phyloP scores from a whole-genome alignment of 441 rosid genomes.

The Erodium chrysanthum region DNA sequence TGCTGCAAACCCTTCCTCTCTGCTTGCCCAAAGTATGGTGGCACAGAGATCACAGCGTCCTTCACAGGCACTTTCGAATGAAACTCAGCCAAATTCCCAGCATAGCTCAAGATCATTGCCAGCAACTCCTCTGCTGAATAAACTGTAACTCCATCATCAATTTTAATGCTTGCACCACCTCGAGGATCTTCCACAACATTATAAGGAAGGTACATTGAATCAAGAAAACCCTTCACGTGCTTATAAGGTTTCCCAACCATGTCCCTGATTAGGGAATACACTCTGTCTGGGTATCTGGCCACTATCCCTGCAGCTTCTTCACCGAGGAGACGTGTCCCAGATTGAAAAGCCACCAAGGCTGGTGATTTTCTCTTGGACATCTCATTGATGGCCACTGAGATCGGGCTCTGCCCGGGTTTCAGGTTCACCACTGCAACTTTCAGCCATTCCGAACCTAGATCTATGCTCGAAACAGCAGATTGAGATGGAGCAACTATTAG shows the following conservation, averaged over 20 bases:
- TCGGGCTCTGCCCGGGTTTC: conserved; percentile 81
- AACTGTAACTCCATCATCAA: conserved; percentile 39
- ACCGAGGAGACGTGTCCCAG: conserved; percentile 58
- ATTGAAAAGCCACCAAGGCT: conserved; percentile 68
- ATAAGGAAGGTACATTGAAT: conserved; percentile 62
- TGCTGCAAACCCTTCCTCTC: conserved; percentile 74
- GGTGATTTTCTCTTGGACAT: conserved; percentile 97
- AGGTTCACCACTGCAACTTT: conserved; percentile 86
- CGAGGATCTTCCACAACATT: conserved; percentile 61
- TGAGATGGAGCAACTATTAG: conserved; percentile 32
- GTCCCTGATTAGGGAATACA: conserved; percentile 66
- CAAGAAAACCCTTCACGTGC: conserved; percentile 44
- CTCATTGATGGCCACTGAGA: conserved; percentile 84
- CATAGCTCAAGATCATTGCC: conserved; percentile 69
- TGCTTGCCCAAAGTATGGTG: conserved; percentile 88
- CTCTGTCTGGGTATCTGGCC: conserved; percentile 76
- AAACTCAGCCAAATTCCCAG: conserved; percentile 58
- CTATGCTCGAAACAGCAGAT: conserved; percentile 79
- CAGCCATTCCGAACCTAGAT: conserved; percentile 89
- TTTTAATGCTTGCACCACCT: conserved; percentile 51
- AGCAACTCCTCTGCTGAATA: conserved; percentile 77
- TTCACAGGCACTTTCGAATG: conserved; percentile 56
- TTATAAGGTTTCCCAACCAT: conserved; percentile 68
- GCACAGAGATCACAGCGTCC: conserved; percentile 72
- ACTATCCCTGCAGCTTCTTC: conserved; percentile 90